Percentiles rank a stretch among this genome's conserved stretches.
Evolutionary conservation across 108 stramenopile species (phyloP).

Genomic region (Nannochloropsis oceanica): DNA sequence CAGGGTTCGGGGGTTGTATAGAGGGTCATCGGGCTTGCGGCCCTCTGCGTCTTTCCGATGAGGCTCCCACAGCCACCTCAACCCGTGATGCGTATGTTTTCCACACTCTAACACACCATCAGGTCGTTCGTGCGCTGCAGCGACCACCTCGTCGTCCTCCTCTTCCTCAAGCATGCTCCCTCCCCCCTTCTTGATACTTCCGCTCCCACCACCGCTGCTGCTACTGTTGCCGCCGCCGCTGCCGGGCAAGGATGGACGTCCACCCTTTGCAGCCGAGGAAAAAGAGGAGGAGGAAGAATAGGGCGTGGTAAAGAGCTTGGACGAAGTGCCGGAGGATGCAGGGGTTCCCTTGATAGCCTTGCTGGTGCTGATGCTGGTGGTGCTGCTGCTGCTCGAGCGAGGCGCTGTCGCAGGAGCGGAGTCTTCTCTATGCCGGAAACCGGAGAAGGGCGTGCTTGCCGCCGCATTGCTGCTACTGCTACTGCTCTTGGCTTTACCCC

Average conservation of each 20-base stretch:
- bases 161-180: not conserved
- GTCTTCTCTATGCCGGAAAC: not conserved
- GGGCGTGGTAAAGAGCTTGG: not conserved
- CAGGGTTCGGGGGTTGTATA: conserved; percentile 73
- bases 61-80: conserved; percentile 9
- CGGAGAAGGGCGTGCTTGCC: not conserved
- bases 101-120: conserved; percentile 17
- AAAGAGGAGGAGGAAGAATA: not conserved
- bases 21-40: conserved; percentile 47
- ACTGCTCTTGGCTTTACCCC: not conserved
- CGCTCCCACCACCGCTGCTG: not conserved
- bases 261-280: not conserved
- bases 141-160: not conserved
- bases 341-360: not conserved
- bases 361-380: too few relatives aligned
- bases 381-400: not conserved
- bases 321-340: not conserved
- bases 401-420: not conserved
- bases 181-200: not conserved
- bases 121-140: not conserved
- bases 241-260: not conserved
- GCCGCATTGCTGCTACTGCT: not conserved
- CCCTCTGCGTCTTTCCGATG: conserved; percentile 47
- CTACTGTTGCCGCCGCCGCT: not conserved
- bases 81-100: conserved; percentile 10